A percentile compares a stretch with the other conserved stretches of the same genome.
These are phyloP conservation scores for Solanum tarijense DNA, from an alignment of 257 asterid genomes.

Conservation along the genomic window DNA sequence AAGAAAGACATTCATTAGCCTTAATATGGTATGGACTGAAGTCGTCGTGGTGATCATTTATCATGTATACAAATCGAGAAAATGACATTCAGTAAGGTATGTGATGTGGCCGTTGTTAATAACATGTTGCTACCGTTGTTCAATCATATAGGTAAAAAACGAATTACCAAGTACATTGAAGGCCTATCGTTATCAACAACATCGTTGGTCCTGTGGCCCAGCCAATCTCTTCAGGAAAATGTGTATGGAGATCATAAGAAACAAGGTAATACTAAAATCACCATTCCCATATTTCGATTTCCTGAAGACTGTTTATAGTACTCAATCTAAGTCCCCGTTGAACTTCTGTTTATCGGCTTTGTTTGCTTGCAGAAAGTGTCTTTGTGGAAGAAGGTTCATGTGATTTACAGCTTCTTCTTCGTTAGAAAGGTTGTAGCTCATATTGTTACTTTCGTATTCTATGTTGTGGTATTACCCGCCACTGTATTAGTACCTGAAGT, in stretches of 20 bases:
- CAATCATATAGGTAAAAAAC: constrained; percentile 56
- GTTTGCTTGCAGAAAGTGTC: constrained; percentile 63
- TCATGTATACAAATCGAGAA: neutral
- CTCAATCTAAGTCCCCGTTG: neutral
- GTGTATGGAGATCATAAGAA: constrained; percentile 60
- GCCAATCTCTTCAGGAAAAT: constrained; percentile 87
- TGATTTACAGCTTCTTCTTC: constrained; percentile 88
- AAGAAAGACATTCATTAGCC: neutral
- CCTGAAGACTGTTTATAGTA: neutral
- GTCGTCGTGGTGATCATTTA: neutral
- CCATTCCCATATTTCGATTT: neutral
- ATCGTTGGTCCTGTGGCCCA: constrained; percentile 99
- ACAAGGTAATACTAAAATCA: constrained; percentile 39
- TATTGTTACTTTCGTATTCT: constrained; percentile 65
- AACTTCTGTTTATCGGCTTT: neutral
- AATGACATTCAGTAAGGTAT: neutral
- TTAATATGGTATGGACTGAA: neutral
- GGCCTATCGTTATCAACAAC: constrained; percentile 91
- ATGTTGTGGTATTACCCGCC: constrained; percentile 73
- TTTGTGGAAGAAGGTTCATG: constrained; percentile 75
- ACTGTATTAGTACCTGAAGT: constrained; percentile 88
- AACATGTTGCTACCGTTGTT: neutral
- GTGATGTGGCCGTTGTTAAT: neutral
- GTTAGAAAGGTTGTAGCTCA: constrained; percentile 88
- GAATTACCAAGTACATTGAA: constrained; percentile 93